These are phyloP conservation scores for Bipolaris gigantea DNA, from an alignment of 2,329 filamentous ascomycete species.

Conservation along the genomic window DNA sequence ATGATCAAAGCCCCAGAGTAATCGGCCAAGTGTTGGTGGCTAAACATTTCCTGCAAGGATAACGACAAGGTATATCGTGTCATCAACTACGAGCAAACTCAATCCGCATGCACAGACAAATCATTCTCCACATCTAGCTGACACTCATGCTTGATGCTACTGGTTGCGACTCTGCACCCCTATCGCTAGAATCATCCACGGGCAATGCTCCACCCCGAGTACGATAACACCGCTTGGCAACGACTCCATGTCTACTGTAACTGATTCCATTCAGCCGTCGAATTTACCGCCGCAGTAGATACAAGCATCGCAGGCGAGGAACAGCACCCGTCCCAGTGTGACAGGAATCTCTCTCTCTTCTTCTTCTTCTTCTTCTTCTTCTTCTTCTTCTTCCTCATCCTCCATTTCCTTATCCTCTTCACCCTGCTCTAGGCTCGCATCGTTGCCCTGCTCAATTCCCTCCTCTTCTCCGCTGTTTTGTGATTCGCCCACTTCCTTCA, in stretches of 20 bases:
- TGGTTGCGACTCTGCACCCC: background rate
- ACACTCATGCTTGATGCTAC: background rate
- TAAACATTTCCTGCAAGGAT: background rate
- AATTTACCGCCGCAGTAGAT: constrained; percentile 45
- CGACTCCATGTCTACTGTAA: background rate
- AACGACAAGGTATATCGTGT: background rate
- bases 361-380: background rate
- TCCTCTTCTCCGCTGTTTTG: background rate
- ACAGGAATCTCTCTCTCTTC: constrained; percentile 11
- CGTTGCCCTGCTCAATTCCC: background rate
- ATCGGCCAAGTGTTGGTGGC: background rate
- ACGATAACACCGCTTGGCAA: background rate
- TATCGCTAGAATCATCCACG: background rate
- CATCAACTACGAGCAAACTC: background rate
- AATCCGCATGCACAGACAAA: background rate
- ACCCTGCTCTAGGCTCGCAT: background rate
- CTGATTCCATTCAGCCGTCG: constrained; percentile 13
- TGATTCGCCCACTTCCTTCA: background rate
- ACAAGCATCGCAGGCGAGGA: constrained; percentile 42
- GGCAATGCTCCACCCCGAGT: background rate
- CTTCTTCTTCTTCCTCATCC: background rate
- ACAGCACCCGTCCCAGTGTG: constrained; percentile 36
- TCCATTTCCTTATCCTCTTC: background rate
- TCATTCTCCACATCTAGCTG: background rate
- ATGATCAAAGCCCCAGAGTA: too few relatives aligned